Percentiles rank a stretch among this genome's conserved stretches.
These are phyloP conservation scores for Polygonum maritimum DNA, from an alignment of 148 eudicot species.

Conservation along the genomic window DNA sequence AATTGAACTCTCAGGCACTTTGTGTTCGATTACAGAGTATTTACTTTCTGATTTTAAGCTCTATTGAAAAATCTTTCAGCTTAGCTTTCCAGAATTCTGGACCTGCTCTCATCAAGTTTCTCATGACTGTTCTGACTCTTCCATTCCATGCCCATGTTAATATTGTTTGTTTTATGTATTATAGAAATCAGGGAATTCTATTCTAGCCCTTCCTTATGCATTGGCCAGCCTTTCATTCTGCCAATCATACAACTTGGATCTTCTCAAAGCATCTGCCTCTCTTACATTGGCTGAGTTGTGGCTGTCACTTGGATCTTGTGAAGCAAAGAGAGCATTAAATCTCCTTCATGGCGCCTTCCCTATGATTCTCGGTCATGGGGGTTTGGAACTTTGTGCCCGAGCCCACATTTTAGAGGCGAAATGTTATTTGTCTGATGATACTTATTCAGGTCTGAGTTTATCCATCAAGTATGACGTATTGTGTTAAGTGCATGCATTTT, in stretches of 20 bases:
- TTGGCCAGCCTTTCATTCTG: constrained; percentile 90
- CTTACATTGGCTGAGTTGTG: constrained; percentile 80
- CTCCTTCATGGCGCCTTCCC: constrained; percentile 80
- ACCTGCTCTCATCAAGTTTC: background rate
- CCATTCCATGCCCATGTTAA: background rate
- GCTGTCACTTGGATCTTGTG: constrained; percentile 80
- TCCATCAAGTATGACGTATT: background rate
- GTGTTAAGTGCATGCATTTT: background rate
- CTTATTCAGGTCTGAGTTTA: constrained; percentile 51
- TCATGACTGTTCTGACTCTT: background rate
- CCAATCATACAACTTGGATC: constrained; percentile 90
- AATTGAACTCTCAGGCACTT: background rate
- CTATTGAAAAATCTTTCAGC: background rate
- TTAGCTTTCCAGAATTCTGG: background rate
- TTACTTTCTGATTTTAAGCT: background rate
- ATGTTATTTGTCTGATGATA: constrained; percentile 75
- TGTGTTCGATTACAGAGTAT: background rate
- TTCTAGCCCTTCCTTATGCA: constrained; percentile 87
- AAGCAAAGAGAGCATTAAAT: constrained; percentile 60
- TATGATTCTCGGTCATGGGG: constrained; percentile 89
- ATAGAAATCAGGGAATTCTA: constrained; percentile 91
- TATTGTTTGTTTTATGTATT: background rate
- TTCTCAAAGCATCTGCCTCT: constrained; percentile 93
- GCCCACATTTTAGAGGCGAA: constrained; percentile 84
- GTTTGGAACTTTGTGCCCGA: constrained; percentile 88